Percentiles rank a stretch among this genome's conserved stretches.
phyloP scores from a whole-genome alignment of 108 stramenopile genomes.

The Aurantiochytrium sp. region DNA sequence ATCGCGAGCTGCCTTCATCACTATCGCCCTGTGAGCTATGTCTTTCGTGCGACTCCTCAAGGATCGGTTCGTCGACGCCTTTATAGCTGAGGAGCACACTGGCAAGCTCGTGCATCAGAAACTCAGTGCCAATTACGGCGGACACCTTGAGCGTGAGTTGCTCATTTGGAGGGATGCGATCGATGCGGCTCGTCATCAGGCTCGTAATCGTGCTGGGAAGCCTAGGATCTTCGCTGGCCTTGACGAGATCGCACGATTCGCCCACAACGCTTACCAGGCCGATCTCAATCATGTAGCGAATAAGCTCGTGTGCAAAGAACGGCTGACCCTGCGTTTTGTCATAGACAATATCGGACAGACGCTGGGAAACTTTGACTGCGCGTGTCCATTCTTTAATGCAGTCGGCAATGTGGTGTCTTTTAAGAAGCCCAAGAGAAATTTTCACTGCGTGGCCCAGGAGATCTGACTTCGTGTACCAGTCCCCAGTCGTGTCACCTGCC shows the following conservation, averaged over 20 bases:
- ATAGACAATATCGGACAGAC: background rate
- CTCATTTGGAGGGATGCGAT: background rate
- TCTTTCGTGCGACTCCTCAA: background rate
- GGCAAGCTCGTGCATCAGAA: background rate
- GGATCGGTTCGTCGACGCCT: background rate
- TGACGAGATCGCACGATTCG: background rate
- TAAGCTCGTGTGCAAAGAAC: background rate
- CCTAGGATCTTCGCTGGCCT: background rate
- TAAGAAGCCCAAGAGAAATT: background rate
- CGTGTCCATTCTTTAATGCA: background rate
- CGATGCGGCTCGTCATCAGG: background rate
- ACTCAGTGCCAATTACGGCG: background rate
- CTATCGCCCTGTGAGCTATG: too few relatives aligned
- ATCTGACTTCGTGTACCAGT: background rate
- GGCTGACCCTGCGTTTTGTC: background rate
- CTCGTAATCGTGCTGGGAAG: background rate
- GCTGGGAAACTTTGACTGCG: background rate
- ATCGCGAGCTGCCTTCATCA: too few relatives aligned
- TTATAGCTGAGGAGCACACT: background rate
- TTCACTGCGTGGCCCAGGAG: background rate
- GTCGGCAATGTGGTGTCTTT: background rate
- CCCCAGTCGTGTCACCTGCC: background rate
- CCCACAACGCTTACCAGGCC: background rate
- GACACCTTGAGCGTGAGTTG: slow-evolving; percentile 8
- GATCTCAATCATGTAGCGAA: background rate